Conservation (phyloP, 2,329 filamentous ascomycete species). For the Lizonia empirigonia region DNA sequence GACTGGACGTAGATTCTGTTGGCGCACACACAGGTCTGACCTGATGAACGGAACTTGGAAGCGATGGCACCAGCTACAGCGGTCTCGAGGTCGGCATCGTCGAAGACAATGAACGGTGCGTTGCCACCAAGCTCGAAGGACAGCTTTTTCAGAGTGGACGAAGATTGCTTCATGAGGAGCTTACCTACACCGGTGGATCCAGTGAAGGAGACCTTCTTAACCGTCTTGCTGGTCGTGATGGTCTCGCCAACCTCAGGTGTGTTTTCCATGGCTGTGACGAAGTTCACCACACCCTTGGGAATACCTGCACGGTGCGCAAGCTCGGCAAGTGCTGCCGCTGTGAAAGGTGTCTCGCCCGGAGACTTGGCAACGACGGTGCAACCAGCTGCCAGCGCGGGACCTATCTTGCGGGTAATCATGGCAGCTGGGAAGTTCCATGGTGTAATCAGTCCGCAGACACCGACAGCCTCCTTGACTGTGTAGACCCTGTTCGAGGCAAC, state of each 20-base stretch:
- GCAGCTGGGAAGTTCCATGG: slow-evolving; percentile 80
- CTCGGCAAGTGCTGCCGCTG: slow-evolving; percentile 84
- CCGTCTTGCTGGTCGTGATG: slow-evolving; percentile 74
- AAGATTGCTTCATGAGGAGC: slow-evolving; percentile 88
- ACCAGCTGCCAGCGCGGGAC: slow-evolving; percentile 82
- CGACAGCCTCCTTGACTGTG: slow-evolving; percentile 82
- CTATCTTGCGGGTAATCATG: slow-evolving; percentile 59
- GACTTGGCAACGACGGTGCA: slow-evolving; percentile 94
- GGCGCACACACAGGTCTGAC: slow-evolving; percentile 86
- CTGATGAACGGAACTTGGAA: slow-evolving; percentile 91
- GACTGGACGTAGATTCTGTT: slow-evolving; percentile 82
- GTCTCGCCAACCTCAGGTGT: slow-evolving; percentile 78
- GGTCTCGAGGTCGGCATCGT: slow-evolving; percentile 85
- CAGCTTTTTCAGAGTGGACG: slow-evolving; percentile 81
- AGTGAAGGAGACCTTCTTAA: slow-evolving; percentile 94
- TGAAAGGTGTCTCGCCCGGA: slow-evolving; percentile 90
- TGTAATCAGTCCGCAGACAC: slow-evolving; percentile 81
- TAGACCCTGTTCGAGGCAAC: slow-evolving; percentile 74
- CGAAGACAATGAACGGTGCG: slow-evolving; percentile 94
- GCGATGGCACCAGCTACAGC: slow-evolving; percentile 83
- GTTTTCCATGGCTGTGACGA: slow-evolving; percentile 80
- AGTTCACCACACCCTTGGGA: slow-evolving; percentile 87
- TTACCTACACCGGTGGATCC: slow-evolving; percentile 71
- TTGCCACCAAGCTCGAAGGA: slow-evolving; percentile 95
- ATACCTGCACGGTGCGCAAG: slow-evolving; percentile 86